Evolutionary conservation across 2,329 filamentous ascomycete genomes (phyloP).

Genomic region (Teratosphaeriaceae sp.): DNA sequence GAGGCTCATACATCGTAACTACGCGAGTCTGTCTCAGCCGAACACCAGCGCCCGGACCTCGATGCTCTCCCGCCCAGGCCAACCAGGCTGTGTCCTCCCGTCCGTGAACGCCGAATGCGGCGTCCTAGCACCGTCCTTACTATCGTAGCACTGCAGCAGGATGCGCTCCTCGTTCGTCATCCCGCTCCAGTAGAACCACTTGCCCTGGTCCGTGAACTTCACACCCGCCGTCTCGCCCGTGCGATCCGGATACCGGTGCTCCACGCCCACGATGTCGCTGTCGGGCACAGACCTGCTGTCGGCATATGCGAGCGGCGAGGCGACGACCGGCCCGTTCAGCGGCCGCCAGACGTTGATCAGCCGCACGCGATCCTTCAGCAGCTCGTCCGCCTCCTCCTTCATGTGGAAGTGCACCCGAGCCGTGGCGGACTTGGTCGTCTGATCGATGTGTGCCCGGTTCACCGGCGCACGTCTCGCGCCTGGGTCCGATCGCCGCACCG

Average conservation of each 20-base stretch:
- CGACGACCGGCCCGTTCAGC: slow-evolving; percentile 52
- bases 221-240: slow-evolving; percentile 70
- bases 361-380: slow-evolving; percentile 64
- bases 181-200: slow-evolving; percentile 75
- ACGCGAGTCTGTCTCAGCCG: slow-evolving; percentile 19
- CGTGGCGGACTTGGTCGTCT: slow-evolving; percentile 60
- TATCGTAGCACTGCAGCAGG: slow-evolving; percentile 46
- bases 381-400: slow-evolving; percentile 56
- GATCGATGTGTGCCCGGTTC: slow-evolving; percentile 71
- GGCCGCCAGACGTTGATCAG: slow-evolving; percentile 84
- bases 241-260: slow-evolving; percentile 66
- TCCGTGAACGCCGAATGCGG: slow-evolving; percentile 78
- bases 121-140: slow-evolving; percentile 32
- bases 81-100: slow-evolving; percentile 61
- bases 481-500: slow-evolving; percentile 62
- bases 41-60: slow-evolving; percentile 84
- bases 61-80: slow-evolving; percentile 69
- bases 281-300: slow-evolving; percentile 50
- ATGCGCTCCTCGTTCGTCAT: slow-evolving; percentile 58
- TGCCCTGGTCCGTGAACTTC: slow-evolving; percentile 52
- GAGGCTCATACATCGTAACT: too few species aligned
- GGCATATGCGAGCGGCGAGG: slow-evolving; percentile 52
- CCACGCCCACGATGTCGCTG: slow-evolving; percentile 61
- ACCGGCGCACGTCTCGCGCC: slow-evolving; percentile 62
- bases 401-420: slow-evolving; percentile 64